Evolutionary conservation across 2,329 filamentous ascomycete species (phyloP).

Genomic region (Fusarium avenaceum): DNA sequence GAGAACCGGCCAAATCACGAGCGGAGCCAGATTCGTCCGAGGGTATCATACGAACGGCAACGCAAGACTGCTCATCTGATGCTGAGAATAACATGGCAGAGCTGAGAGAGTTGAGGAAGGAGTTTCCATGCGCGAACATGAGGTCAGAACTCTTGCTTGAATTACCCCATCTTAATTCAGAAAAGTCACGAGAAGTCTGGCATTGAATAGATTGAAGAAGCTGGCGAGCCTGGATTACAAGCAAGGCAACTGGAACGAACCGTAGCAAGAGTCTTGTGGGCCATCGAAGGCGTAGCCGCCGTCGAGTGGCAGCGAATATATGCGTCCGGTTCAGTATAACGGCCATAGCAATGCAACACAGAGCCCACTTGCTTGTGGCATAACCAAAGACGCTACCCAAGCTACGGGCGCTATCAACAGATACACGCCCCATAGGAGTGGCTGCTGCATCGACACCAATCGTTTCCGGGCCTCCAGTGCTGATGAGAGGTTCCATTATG

Average conservation of each 20-base stretch:
- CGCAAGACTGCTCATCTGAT: conserved; percentile 80
- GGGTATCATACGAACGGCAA: conserved; percentile 78
- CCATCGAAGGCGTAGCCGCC: conserved; percentile 82
- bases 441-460: conserved; percentile 29
- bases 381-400: conserved; percentile 92
- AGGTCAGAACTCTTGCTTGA: conserved; percentile 73
- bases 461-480: conserved; percentile 24
- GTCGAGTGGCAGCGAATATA: conserved; percentile 90
- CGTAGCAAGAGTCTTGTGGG: conserved; percentile 78
- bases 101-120: conserved; percentile 78
- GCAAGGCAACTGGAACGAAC: conserved; percentile 76
- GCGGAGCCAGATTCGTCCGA: conserved; percentile 63
- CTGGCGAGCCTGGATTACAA: conserved; percentile 75
- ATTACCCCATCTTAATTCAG: conserved; percentile 77
- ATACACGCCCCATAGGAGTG: conserved; percentile 60
- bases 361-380: conserved; percentile 90
- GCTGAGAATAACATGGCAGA: conserved; percentile 80
- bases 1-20: conserved; percentile 77
- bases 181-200: conserved; percentile 84
- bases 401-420: conserved; percentile 73
- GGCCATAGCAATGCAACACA: conserved; percentile 87
- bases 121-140: conserved; percentile 77
- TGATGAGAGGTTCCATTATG: conserved; percentile 50
- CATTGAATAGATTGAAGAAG: conserved; percentile 90
- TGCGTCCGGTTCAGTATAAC: conserved; percentile 91